These are phyloP conservation scores for Xerocomellus amylosporus DNA, from an alignment of 768 basidiomycete species.

Conservation along the genomic window DNA sequence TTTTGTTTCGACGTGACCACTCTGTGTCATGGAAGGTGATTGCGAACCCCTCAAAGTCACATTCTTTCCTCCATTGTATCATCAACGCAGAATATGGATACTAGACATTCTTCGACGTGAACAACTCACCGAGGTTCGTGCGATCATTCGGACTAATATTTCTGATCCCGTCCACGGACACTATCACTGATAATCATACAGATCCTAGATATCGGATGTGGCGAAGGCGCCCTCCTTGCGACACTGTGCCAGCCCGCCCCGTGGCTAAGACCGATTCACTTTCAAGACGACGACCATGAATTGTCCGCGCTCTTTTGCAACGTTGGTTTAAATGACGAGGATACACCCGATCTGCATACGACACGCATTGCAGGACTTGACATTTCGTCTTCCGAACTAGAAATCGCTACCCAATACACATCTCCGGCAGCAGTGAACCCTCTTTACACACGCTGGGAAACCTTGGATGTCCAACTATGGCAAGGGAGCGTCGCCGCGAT, in stretches of 20 bases:
- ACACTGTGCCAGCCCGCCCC: slow-evolving; percentile 74
- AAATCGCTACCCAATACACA: slow-evolving; percentile 48
- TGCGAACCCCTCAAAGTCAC: slow-evolving; percentile 43
- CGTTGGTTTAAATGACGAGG: slow-evolving; percentile 32
- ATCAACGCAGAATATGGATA: slow-evolving; percentile 72
- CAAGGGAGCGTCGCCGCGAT: slow-evolving; percentile 66
- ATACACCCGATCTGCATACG: slow-evolving; percentile 57
- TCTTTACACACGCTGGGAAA: slow-evolving; percentile 62
- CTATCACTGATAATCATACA: slow-evolving; percentile 26
- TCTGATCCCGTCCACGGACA: neutral
- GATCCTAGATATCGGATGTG: slow-evolving; percentile 85
- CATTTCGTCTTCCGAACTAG: slow-evolving; percentile 51
- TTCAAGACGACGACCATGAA: slow-evolving; percentile 21
- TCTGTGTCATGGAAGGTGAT: slow-evolving; percentile 19
- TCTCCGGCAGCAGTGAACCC: slow-evolving; percentile 37
- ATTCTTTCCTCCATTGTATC: slow-evolving; percentile 65
- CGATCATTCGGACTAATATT: neutral
- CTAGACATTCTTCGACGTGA: slow-evolving; percentile 60
- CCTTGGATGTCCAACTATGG: slow-evolving; percentile 65
- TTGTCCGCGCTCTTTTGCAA: slow-evolving; percentile 20
- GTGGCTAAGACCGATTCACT: slow-evolving; percentile 47
- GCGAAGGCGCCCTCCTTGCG: slow-evolving; percentile 70
- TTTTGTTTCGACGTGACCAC: neutral
- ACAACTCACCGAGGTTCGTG: slow-evolving; percentile 48
- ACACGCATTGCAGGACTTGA: slow-evolving; percentile 67